Conservation (phyloP, 495 filamentous ascomycete species). For the Penicillium bialowiezense region DNA sequence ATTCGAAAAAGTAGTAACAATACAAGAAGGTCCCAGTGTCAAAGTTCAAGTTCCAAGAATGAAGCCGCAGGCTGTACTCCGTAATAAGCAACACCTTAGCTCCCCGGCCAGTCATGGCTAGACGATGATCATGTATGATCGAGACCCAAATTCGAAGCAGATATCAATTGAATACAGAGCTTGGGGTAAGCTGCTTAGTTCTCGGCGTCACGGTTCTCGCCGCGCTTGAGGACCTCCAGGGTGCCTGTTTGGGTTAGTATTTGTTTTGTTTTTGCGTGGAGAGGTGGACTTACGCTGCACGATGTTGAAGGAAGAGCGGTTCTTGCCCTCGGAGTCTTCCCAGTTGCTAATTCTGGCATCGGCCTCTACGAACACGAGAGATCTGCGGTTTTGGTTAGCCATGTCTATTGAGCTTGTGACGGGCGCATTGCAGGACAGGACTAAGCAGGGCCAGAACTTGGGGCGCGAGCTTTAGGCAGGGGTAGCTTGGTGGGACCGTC, state of each 20-base stretch:
- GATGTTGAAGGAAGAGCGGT: slow-evolving; percentile 55
- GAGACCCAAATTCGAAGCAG: neutral
- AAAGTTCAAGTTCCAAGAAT: no score
- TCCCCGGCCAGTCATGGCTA: no score
- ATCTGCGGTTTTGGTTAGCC: slow-evolving; percentile 37
- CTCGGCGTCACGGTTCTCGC: slow-evolving; percentile 10
- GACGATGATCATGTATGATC: no score
- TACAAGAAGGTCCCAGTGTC: no score
- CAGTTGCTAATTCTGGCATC: slow-evolving; percentile 61
- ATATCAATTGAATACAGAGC: slow-evolving; percentile 1
- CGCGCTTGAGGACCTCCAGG: slow-evolving; percentile 60
- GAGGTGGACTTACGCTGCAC: slow-evolving; percentile 62
- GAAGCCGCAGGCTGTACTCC: no score
- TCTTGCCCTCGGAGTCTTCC: slow-evolving; percentile 62
- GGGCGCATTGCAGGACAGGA: neutral
- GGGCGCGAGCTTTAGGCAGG: neutral
- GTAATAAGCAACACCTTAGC: no score
- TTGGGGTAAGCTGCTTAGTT: slow-evolving; percentile 8
- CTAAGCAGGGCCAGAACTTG: neutral
- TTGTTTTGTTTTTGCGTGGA: neutral
- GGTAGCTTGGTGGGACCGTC: no score
- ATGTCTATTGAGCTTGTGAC: neutral
- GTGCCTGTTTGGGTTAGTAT: slow-evolving; percentile 30
- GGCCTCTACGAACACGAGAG: slow-evolving; percentile 71
- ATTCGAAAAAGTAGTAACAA: no score